Percentiles rank a stretch among this genome's conserved stretches.
phyloP scores from a whole-genome alignment of 2,329 filamentous ascomycete species.

The Atkinsonella texensis region DNA sequence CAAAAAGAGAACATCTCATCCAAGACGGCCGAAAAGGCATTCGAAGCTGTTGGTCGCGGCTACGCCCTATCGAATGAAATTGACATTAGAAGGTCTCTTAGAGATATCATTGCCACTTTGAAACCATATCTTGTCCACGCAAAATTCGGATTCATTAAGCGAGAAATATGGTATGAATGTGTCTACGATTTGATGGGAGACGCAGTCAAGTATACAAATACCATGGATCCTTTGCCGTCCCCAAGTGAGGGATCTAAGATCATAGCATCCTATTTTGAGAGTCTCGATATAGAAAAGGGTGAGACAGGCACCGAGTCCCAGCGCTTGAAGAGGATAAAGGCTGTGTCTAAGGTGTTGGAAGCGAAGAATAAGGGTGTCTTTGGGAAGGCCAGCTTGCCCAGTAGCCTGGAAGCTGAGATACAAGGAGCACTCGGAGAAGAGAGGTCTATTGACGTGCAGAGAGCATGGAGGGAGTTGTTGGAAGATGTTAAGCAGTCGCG shows the following conservation, averaged over 20 bases:
- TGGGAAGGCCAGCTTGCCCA: conserved; percentile 17
- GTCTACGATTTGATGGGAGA: conserved; percentile 35
- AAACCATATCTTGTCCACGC: conserved; percentile 26
- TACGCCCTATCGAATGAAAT: conserved; percentile 32
- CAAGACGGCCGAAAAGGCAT: conserved; percentile 34
- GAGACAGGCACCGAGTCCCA: conserved; percentile 41
- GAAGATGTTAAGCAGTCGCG: conserved; percentile 14
- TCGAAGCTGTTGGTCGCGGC: conserved; percentile 38
- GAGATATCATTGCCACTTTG: conserved; percentile 27
- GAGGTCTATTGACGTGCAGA: conserved; percentile 34
- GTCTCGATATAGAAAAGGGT: conserved; percentile 33
- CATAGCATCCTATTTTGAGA: conserved; percentile 28
- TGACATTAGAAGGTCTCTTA: conserved; percentile 23
- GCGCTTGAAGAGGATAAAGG: conserved; percentile 34
- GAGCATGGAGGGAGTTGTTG: conserved; percentile 26
- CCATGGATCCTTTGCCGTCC: conserved; percentile 11
- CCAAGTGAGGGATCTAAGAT: conserved; percentile 10
- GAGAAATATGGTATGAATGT: conserved; percentile 40
- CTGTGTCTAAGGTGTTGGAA: conserved; percentile 28
- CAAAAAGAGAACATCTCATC: conserved; percentile 31
- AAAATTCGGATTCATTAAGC: conserved; percentile 31
- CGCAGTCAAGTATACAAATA: conserved; percentile 15
- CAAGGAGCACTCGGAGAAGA: conserved; percentile 26
- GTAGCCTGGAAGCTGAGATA: conserved; percentile 21
- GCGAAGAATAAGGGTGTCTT: conserved; percentile 32